These are phyloP conservation scores for Lentinula novae-zelandiae DNA, from an alignment of 1,284 basidiomycete species.

Conservation along the genomic window DNA sequence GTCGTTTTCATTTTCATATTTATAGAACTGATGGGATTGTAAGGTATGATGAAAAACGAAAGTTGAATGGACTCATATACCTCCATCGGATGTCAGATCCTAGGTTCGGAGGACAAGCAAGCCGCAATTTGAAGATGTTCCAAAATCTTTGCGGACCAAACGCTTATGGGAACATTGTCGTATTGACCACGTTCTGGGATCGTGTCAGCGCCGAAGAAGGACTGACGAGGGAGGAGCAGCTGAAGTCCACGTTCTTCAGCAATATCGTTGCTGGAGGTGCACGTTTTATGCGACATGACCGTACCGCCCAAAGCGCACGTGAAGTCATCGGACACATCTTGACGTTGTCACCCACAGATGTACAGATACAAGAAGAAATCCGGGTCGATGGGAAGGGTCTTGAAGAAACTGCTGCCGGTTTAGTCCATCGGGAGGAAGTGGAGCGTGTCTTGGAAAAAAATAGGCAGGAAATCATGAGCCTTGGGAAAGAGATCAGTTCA, in stretches of 20 bases:
- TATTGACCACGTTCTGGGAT: slow-evolving; percentile 11
- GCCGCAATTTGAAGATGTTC: slow-evolving; percentile 5
- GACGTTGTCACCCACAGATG: neutral
- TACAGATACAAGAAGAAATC: slow-evolving; percentile 4
- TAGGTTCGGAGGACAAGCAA: slow-evolving; percentile 5
- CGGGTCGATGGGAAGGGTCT: slow-evolving; percentile 14
- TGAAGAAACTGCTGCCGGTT: slow-evolving; percentile 22
- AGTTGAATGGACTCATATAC: slow-evolving; percentile 8
- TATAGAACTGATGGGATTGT: neutral
- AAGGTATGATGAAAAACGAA: slow-evolving; percentile 6
- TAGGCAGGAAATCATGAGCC: slow-evolving; percentile 16
- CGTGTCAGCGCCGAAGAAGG: neutral
- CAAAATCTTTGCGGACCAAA: slow-evolving; percentile 4
- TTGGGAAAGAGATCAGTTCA: slow-evolving; percentile 17
- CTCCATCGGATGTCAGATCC: slow-evolving; percentile 9
- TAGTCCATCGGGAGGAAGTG: slow-evolving; percentile 16
- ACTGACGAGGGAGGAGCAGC: neutral
- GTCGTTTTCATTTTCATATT: slow-evolving; percentile 2
- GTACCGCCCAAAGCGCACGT: neutral
- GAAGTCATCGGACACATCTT: neutral
- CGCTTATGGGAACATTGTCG: neutral
- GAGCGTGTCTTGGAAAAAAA: slow-evolving; percentile 16
- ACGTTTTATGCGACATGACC: slow-evolving; percentile 4
- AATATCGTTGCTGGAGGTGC: slow-evolving; percentile 4
- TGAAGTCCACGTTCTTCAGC: slow-evolving; percentile 2